Percentiles rank a stretch among this genome's conserved stretches.
These are phyloP conservation scores for Botrytis sinoallii DNA, from an alignment of 2,329 filamentous ascomycete genomes.

Conservation along the genomic window DNA sequence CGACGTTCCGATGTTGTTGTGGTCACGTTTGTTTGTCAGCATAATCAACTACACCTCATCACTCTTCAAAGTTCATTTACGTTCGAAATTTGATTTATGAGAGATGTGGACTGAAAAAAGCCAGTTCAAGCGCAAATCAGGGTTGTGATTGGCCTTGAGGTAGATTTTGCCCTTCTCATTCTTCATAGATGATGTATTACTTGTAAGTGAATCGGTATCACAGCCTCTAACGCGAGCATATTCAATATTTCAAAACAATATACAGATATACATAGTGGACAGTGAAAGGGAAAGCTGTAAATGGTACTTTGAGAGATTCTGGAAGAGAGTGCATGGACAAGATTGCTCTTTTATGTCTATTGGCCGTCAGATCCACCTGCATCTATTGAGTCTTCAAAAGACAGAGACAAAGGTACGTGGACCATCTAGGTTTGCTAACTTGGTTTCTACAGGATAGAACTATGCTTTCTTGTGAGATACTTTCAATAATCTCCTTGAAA, in stretches of 20 bases:
- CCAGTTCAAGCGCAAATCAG: fast-evolving
- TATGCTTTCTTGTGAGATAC: not conserved
- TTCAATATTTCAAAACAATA: not conserved
- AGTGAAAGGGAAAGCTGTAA: not conserved
- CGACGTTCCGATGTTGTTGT: not conserved
- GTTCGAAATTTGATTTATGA: not conserved
- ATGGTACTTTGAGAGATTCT: not conserved
- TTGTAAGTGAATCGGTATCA: not conserved
- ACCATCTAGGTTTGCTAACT: not conserved
- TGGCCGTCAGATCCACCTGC: not conserved
- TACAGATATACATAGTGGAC: not conserved
- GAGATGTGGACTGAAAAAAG: not conserved
- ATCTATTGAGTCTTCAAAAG: not conserved
- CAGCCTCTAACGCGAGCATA: not conserved
- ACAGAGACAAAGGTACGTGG: not conserved
- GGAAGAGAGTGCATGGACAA: not conserved
- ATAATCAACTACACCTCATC: not conserved
- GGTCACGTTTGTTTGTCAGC: not conserved
- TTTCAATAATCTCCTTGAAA: not conserved
- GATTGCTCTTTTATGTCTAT: not conserved
- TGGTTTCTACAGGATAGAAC: not conserved
- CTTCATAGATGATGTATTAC: not conserved
- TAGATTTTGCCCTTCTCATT: not conserved
- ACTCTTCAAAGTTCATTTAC: not conserved
- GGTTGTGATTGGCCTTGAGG: not conserved